Evolutionary conservation across 2,329 filamentous ascomycete genomes (phyloP).

Genomic region (Tolypocladium pustulatum): DNA sequence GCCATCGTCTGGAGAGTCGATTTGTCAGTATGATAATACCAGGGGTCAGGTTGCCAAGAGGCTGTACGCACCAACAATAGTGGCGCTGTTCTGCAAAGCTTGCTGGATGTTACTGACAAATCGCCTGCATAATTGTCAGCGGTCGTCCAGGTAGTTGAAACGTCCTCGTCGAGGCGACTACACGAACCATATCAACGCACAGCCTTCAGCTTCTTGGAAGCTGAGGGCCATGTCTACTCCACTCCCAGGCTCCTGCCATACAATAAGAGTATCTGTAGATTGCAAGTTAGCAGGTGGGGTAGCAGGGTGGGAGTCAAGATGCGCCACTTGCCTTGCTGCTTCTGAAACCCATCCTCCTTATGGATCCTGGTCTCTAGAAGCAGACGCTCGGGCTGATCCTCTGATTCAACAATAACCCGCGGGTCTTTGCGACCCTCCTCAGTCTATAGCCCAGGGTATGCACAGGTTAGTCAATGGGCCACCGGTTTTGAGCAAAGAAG

Average conservation of each 20-base stretch:
- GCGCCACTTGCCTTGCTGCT: slow-evolving; percentile 71
- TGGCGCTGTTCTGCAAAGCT: slow-evolving; percentile 43
- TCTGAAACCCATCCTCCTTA: slow-evolving; percentile 94
- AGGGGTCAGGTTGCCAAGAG: neutral
- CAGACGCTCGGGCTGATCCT: slow-evolving; percentile 76
- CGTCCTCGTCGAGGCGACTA: neutral
- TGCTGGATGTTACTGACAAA: slow-evolving; percentile 83
- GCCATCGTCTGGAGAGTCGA: slow-evolving; percentile 54
- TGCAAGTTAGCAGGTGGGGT: slow-evolving; percentile 13
- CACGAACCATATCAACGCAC: slow-evolving; percentile 75
- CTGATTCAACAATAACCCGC: slow-evolving; percentile 81
- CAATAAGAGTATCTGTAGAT: slow-evolving; percentile 78
- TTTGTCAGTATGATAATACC: neutral
- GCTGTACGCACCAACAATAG: neutral
- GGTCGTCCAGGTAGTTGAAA: neutral
- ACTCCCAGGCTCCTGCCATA: slow-evolving; percentile 83
- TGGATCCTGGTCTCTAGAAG: slow-evolving; percentile 82
- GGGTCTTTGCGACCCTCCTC: slow-evolving; percentile 65
- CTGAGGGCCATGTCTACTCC: slow-evolving; percentile 94
- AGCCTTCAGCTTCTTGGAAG: slow-evolving; percentile 95
- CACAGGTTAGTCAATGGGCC: neutral
- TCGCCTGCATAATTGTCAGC: slow-evolving; percentile 49
- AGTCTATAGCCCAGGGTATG: slow-evolving; percentile 24
- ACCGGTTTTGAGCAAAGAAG: neutral
- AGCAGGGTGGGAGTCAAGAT: slow-evolving; percentile 1